These are phyloP conservation scores for Hyphopichia wangnamkhiaoensis DNA, from an alignment of 1,139 yeast species.

Conservation along the genomic window DNA sequence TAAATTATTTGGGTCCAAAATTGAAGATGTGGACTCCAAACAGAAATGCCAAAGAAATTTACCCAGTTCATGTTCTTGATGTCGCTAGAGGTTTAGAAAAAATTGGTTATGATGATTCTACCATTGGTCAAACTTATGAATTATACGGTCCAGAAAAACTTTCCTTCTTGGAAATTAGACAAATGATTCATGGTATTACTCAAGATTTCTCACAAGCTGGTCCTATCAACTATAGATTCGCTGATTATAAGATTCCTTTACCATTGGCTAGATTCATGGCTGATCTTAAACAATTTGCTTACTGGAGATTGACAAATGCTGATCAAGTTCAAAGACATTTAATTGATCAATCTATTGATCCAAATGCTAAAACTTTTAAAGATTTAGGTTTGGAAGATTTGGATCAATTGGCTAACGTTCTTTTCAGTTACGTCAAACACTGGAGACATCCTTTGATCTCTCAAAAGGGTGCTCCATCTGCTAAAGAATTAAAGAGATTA, in stretches of 20 bases:
- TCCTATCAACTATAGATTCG: constrained; percentile 41
- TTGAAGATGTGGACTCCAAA: constrained; percentile 65
- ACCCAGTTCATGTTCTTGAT: constrained; percentile 77
- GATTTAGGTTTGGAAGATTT: constrained; percentile 72
- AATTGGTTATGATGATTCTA: constrained; percentile 80
- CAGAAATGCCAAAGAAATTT: constrained; percentile 60
- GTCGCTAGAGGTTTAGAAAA: constrained; percentile 79
- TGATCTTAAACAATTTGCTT: constrained; percentile 52
- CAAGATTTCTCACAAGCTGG: constrained; percentile 59
- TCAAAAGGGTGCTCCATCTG: constrained; percentile 46
- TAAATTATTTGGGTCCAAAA: constrained; percentile 62
- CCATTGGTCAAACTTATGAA: constrained; percentile 76
- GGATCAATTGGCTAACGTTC: constrained; percentile 66
- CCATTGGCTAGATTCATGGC: constrained; percentile 48
- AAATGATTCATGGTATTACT: constrained; percentile 66
- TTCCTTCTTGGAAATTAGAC: constrained; percentile 66
- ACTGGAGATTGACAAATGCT: constrained; percentile 71
- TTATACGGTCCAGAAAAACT: constrained; percentile 72
- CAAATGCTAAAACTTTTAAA: constrained; percentile 61
- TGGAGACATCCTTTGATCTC: constrained; percentile 56
- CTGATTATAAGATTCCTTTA: constrained; percentile 33
- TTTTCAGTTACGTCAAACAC: constrained; percentile 63
- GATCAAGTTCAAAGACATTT: constrained; percentile 79
- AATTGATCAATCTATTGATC: constrained; percentile 65
- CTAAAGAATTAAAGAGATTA: constrained; percentile 44